Evolutionary conservation across 306 rosid species (phyloP), one percentile per base, ranked within the genome.

Genomic region (Myrica gale): DNA sequence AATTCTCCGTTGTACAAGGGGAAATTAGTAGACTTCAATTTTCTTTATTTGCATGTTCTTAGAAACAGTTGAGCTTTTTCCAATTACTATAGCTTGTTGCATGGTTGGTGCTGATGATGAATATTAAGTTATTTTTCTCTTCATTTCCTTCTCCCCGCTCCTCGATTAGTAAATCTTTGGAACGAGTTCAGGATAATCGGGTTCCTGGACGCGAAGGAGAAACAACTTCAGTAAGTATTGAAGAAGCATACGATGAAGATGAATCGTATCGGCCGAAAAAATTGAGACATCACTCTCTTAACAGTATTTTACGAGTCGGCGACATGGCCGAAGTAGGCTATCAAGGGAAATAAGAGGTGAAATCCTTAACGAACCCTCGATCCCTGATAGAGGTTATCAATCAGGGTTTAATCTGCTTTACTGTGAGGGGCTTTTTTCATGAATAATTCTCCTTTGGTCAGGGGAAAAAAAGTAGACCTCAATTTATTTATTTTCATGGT

Each of bases 201-300:
- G 80, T 72, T 45, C 72, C 68, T 58, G 37, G 37, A 32, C 37
- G 0, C 78, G 77, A 67, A 72, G 79, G 41, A 11, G 15, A 19
- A 69, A 53, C 23, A 66, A 80, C 75, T 13, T 72, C 78, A 56
- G 77, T 80, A 0, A 83, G 83, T 77, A 82, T 82, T 13, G 81
- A 79, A 74, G 90, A 88, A 78, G 80, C 87, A 56, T 88, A 85
- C 0, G 96, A 91, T 42, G 82, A 83, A 44, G 88, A 85, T 21
- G 85, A 82, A 43, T 74, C 58, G 68, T 65, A 42, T 48, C 50
- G 26, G 43, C 70, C 79, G 0, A 87, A 76, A 77, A 84, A 86
- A 78, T 69, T 71, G 63, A 88, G 78, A 56, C 87, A 76, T 71
- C 81, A 90, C 13, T 85, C 85, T 72, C 84, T 91, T 51, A 58